Conservation (phyloP, 2,329 filamentous ascomycete genomes). For the Thielaviopsis punctulata region DNA sequence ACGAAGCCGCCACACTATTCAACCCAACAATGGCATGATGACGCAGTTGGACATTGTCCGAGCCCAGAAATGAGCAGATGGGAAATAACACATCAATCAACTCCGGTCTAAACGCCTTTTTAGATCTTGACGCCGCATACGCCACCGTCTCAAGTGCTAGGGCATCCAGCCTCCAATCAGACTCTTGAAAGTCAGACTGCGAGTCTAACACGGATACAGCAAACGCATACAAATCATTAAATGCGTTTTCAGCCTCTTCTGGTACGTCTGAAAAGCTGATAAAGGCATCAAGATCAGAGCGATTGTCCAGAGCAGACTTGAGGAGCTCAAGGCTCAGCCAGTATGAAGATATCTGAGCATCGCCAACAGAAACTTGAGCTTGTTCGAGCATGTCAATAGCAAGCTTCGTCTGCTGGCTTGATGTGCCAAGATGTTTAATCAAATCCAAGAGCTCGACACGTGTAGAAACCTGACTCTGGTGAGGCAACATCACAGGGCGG, state of each 20-base stretch:
- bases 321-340: constrained; percentile 67
- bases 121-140: constrained; percentile 51
- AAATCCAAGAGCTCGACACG: constrained; percentile 40
- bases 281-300: constrained; percentile 46
- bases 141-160: constrained; percentile 69
- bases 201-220: constrained; percentile 45
- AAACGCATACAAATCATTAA: constrained; percentile 52
- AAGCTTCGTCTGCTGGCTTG: constrained; percentile 42
- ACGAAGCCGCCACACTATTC: constrained; percentile 60
- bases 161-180: constrained; percentile 58
- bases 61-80: constrained; percentile 73
- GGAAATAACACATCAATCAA: constrained; percentile 86
- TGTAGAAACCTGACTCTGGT: constrained; percentile 49
- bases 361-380: constrained; percentile 34
- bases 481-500: constrained; percentile 41
- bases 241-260: constrained; percentile 29
- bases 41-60: constrained; percentile 47
- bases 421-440: constrained; percentile 34
- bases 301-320: constrained; percentile 34
- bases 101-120: constrained; percentile 58
- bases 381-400: constrained; percentile 48
- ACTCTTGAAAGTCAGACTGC: constrained; percentile 28
- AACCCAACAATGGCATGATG: constrained; percentile 69
- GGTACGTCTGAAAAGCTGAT: constrained; percentile 30
- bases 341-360: constrained; percentile 49